Evolutionary conservation across 2,329 filamentous ascomycete species (phyloP).

Genomic region (Penicillium sp.): DNA sequence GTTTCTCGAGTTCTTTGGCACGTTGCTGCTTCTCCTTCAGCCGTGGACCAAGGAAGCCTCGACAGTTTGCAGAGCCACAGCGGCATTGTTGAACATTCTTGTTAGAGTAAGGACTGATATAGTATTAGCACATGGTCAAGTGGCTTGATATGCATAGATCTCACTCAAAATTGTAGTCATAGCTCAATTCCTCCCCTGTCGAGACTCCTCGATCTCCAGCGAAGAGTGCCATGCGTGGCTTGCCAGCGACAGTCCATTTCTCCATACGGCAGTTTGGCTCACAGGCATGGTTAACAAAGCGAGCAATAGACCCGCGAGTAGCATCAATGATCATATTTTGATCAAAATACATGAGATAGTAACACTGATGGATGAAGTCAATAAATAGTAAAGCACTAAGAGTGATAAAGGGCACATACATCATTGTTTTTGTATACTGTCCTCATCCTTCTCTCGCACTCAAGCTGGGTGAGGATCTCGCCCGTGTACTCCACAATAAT

Average conservation of each 20-base stretch:
- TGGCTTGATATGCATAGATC: constrained; percentile 20
- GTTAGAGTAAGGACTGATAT: constrained; percentile 53
- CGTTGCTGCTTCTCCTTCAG: constrained; percentile 49
- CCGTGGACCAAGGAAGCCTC: constrained; percentile 60
- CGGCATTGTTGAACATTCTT: constrained; percentile 64
- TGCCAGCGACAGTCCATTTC: constrained; percentile 92
- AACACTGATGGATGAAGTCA: constrained; percentile 61
- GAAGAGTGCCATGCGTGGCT: constrained; percentile 94
- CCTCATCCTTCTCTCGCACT: constrained; percentile 91
- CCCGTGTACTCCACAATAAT: constrained; percentile 99
- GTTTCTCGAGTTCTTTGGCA: constrained; percentile 29
- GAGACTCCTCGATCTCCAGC: constrained; percentile 85
- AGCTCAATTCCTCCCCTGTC: constrained; percentile 94
- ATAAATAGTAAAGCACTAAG: neutral
- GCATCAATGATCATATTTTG: constrained; percentile 99
- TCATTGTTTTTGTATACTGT: constrained; percentile 91
- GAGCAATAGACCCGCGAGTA: constrained; percentile 89
- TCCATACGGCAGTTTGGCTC: constrained; percentile 97
- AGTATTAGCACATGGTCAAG: constrained; percentile 11
- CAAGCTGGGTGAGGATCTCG: constrained; percentile 92
- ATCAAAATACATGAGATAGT: constrained; percentile 98
- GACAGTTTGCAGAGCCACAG: constrained; percentile 60
- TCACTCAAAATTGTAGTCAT: constrained; percentile 78
- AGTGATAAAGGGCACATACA: constrained; percentile 51
- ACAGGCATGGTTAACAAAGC: constrained; percentile 98